phyloP scores from a whole-genome alignment of 192 early-diverging fungal species.

The Backusella westeae region DNA sequence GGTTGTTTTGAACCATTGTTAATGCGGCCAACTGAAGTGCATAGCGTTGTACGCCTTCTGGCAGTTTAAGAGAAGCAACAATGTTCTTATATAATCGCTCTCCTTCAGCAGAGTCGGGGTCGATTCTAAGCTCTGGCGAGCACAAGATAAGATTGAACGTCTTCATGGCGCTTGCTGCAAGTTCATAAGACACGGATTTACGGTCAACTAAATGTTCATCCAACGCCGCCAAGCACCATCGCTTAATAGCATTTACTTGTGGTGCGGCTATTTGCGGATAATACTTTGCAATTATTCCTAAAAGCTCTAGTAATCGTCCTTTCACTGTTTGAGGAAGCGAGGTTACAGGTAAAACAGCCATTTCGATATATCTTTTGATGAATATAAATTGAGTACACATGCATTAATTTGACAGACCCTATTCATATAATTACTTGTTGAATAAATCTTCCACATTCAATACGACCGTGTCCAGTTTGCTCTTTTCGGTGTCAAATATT shows the following conservation, averaged over 20 bases:
- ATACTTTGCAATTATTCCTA: slow-evolving; percentile 41
- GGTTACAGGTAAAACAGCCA: background rate
- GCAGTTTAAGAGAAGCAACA: background rate
- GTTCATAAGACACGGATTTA: slow-evolving; percentile 2
- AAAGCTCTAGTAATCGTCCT: slow-evolving; percentile 38
- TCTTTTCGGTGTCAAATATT: slow-evolving; percentile 8
- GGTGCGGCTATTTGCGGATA: slow-evolving; percentile 26
- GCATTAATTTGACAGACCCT: background rate
- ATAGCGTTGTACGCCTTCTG: background rate
- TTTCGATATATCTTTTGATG: background rate
- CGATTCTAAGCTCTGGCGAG: slow-evolving; percentile 34
- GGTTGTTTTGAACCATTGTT: slow-evolving; percentile 37
- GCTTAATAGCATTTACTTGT: background rate
- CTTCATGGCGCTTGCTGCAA: background rate
- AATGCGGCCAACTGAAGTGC: slow-evolving; percentile 30
- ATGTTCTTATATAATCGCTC: slow-evolving; percentile 9
- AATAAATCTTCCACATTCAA: slow-evolving; percentile 7
- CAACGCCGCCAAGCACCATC: slow-evolving; percentile 24
- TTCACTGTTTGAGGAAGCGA: slow-evolving; percentile 28
- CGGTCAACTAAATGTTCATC: slow-evolving; percentile 31
- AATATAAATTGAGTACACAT: background rate
- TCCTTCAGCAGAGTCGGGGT: background rate
- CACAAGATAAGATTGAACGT: slow-evolving; percentile 13
- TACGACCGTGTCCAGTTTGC: slow-evolving; percentile 25
- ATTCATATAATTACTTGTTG: slow-evolving; percentile 1